phyloP scores from a whole-genome alignment of 1,284 basidiomycete genomes.

The Ceratobasidium sp. region DNA sequence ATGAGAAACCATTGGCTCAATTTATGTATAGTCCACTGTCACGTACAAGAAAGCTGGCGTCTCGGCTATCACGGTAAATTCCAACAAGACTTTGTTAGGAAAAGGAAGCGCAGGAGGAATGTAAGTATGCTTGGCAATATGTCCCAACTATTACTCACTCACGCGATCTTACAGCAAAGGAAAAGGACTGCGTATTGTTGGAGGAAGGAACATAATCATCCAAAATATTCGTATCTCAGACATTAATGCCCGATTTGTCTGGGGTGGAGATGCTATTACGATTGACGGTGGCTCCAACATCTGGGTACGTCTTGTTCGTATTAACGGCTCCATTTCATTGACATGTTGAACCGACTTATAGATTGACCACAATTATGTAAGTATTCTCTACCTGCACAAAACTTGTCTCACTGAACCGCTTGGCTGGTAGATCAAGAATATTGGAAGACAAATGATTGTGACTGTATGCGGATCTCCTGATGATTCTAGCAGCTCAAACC shows the following conservation, averaged over 20 bases:
- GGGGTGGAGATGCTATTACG: slow-evolving; percentile 48
- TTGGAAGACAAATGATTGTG: slow-evolving; percentile 48
- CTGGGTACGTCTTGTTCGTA: slow-evolving; percentile 44
- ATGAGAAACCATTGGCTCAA: background rate
- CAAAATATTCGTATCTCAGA: slow-evolving; percentile 49
- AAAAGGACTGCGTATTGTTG: slow-evolving; percentile 48
- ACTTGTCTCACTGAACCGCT: too few species aligned
- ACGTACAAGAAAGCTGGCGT: slow-evolving; percentile 39
- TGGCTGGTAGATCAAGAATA: slow-evolving; percentile 44
- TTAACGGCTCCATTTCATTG: too few species aligned
- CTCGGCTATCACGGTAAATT: slow-evolving; percentile 44
- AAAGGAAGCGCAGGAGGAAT: slow-evolving; percentile 45
- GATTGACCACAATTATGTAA: slow-evolving; percentile 46
- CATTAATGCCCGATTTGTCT: slow-evolving; percentile 46
- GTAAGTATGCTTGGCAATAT: slow-evolving; percentile 22
- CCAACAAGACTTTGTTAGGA: slow-evolving; percentile 49
- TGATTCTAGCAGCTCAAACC: background rate
- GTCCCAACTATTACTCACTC: slow-evolving; percentile 30
- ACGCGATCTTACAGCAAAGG: slow-evolving; percentile 43
- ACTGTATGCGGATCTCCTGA: slow-evolving; percentile 42
- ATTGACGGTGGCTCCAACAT: slow-evolving; percentile 43
- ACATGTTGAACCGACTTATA: background rate
- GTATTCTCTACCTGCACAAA: background rate
- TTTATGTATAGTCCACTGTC: slow-evolving; percentile 4
- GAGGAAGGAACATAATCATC: slow-evolving; percentile 51